Evolutionary conservation across 371 early-diverging fungal species (phyloP).

Genomic region (Funneliformis caledonium): DNA sequence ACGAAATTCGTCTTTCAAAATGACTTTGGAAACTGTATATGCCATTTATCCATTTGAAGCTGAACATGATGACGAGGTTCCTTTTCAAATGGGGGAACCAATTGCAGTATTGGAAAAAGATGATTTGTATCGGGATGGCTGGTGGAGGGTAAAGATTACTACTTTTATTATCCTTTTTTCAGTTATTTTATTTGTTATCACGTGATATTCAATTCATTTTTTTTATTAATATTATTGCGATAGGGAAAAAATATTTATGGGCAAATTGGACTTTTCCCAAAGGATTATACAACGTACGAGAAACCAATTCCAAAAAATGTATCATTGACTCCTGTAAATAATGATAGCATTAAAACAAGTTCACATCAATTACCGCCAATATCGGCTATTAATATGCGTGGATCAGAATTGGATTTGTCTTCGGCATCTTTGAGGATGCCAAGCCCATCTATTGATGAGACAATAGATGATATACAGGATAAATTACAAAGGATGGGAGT

Average conservation of each 20-base stretch:
- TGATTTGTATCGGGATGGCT: constrained; percentile 80
- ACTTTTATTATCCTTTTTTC: neutral
- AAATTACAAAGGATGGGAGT: constrained; percentile 2
- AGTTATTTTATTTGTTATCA: neutral
- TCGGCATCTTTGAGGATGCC: constrained; percentile 2
- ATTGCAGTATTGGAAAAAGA: constrained; percentile 82
- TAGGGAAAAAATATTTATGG: constrained; percentile 65
- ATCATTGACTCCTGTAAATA: neutral
- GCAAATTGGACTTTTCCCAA: constrained; percentile 70
- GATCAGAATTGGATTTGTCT: neutral
- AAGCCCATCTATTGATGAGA: constrained; percentile 19
- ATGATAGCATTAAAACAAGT: neutral
- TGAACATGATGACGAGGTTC: constrained; percentile 81
- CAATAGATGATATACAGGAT: constrained; percentile 27
- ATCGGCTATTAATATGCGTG: neutral
- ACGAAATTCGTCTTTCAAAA: neutral
- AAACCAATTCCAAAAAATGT: constrained; percentile 36
- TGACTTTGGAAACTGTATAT: constrained; percentile 57
- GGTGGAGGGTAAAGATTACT: constrained; percentile 74
- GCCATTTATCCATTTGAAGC: constrained; percentile 71
- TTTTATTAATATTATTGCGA: neutral
- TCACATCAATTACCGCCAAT: neutral
- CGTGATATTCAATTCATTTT: neutral
- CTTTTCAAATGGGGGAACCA: constrained; percentile 70
- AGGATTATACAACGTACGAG: constrained; percentile 59